Percentiles rank a stretch among this genome's conserved stretches.
Evolutionary conservation across 2,329 filamentous ascomycete species (phyloP).

Genomic region (Plectosphaerella sp.): DNA sequence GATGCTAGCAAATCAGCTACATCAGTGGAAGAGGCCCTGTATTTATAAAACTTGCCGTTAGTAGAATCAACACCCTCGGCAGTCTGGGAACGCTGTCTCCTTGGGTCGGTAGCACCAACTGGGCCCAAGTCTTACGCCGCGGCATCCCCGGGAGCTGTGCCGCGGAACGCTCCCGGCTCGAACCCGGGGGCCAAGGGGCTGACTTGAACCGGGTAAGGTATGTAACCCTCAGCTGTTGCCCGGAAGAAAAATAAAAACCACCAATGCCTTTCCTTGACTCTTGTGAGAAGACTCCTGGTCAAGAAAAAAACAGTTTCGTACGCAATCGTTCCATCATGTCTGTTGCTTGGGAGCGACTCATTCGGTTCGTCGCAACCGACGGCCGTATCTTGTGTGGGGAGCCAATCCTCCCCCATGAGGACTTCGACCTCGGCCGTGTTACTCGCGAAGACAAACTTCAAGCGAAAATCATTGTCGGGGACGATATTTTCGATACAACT

Average conservation of each 20-base stretch:
- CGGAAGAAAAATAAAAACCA: not conserved
- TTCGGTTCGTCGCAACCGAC: slow-evolving; percentile 49
- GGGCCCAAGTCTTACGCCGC: not conserved
- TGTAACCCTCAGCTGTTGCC: not conserved
- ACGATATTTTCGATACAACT: slow-evolving; percentile 42
- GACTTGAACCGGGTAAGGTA: not conserved
- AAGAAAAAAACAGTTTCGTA: not conserved
- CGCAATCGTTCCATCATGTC: slow-evolving; percentile 16
- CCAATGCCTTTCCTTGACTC: not conserved
- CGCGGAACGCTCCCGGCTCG: not conserved
- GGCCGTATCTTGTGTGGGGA: slow-evolving; percentile 46
- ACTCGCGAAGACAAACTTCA: slow-evolving; percentile 42
- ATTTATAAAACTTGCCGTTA: not conserved
- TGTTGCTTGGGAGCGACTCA: slow-evolving; percentile 44
- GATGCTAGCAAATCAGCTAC: not conserved
- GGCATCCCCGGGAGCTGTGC: not conserved
- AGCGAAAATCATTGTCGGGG: slow-evolving; percentile 46
- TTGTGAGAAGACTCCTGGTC: not conserved
- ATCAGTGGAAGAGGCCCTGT: not conserved
- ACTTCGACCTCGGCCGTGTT: slow-evolving; percentile 44
- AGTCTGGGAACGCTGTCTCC: not conserved
- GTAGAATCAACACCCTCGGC: not conserved
- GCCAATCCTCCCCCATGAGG: slow-evolving; percentile 37
- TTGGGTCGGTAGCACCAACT: not conserved
- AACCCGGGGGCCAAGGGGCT: not conserved